Conservation (phyloP, 2,329 filamentous ascomycete species). For the Hypoxylon sp. region DNA sequence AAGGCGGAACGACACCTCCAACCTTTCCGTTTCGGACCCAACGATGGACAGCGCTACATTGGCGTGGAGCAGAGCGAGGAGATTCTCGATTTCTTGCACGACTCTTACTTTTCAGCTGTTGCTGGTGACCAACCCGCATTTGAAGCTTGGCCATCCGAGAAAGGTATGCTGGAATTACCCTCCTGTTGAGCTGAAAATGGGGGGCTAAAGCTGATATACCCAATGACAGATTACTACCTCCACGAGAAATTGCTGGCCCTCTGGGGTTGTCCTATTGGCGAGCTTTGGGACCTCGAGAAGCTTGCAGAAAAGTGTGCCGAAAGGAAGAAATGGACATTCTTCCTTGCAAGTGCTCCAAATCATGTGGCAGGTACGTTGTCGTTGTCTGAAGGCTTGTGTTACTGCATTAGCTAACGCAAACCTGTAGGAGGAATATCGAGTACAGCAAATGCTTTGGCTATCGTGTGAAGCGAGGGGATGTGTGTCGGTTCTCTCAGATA, state of each 20-base stretch:
- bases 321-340: slow-evolving; percentile 42
- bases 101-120: slow-evolving; percentile 40
- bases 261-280: slow-evolving; percentile 41
- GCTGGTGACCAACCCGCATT: slow-evolving; percentile 40
- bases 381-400: not conserved
- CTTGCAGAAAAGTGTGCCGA: slow-evolving; percentile 37
- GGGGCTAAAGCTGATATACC: slow-evolving; percentile 1
- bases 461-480: slow-evolving; percentile 16
- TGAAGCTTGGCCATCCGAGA: slow-evolving; percentile 40
- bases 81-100: slow-evolving; percentile 42
- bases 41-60: slow-evolving; percentile 37
- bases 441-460: slow-evolving; percentile 37
- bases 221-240: slow-evolving; percentile 37
- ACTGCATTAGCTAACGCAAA: slow-evolving; percentile 9
- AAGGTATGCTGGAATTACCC: slow-evolving; percentile 17
- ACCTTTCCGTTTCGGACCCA: slow-evolving; percentile 20
- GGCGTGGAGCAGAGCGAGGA: slow-evolving; percentile 43
- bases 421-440: slow-evolving; percentile 35
- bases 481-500: not conserved
- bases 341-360: slow-evolving; percentile 39
- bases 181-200: not conserved
- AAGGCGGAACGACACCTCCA: slow-evolving; percentile 28
- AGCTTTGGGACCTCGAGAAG: slow-evolving; percentile 40
- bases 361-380: slow-evolving; percentile 28
- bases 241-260: slow-evolving; percentile 42